Conservation (phyloP, 2,329 filamentous ascomycete genomes). For the Epichloe sibirici region DNA sequence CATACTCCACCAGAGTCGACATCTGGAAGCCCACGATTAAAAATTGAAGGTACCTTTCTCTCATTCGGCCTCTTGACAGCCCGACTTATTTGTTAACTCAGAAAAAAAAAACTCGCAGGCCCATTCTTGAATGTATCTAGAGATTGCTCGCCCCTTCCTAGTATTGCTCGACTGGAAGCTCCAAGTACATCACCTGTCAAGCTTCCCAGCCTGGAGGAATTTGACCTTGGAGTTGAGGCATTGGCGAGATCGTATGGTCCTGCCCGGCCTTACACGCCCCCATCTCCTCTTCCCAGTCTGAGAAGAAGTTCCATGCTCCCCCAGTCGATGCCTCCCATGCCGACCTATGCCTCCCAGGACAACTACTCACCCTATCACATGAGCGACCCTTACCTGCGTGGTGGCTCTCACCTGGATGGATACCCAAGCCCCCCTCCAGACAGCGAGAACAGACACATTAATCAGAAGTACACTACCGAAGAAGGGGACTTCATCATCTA, state of each 20-base stretch:
- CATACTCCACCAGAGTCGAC: constrained; percentile 20
- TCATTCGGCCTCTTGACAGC: neutral
- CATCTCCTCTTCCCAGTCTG: constrained; percentile 18
- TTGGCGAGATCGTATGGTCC: constrained; percentile 21
- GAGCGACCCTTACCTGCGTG: constrained; percentile 14
- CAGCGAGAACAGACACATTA: constrained; percentile 26
- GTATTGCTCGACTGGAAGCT: constrained; percentile 9
- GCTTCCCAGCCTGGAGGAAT: constrained; percentile 25
- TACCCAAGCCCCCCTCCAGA: constrained; percentile 26
- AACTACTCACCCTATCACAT: constrained; percentile 12
- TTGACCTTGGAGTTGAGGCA: constrained; percentile 26
- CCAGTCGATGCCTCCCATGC: constrained; percentile 13
- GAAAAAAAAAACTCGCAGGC: constrained; percentile 4
- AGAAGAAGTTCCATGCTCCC: constrained; percentile 12
- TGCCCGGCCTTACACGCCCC: constrained; percentile 14
- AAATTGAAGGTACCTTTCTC: constrained; percentile 18
- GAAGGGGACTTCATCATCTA: constrained; percentile 33
- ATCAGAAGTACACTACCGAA: constrained; percentile 31
- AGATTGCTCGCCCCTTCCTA: constrained; percentile 17
- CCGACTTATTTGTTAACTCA: constrained; percentile 1
- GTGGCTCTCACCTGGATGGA: constrained; percentile 13
- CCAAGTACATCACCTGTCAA: constrained; percentile 11
- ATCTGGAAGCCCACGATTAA: constrained; percentile 23
- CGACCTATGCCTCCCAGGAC: constrained; percentile 12
- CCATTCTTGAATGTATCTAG: constrained; percentile 11